A percentile compares a stretch with the other conserved stretches of the same genome.
These are phyloP conservation scores for Diversispora epigaea DNA, from an alignment of 192 early-diverging fungal genomes.

Conservation along the genomic window DNA sequence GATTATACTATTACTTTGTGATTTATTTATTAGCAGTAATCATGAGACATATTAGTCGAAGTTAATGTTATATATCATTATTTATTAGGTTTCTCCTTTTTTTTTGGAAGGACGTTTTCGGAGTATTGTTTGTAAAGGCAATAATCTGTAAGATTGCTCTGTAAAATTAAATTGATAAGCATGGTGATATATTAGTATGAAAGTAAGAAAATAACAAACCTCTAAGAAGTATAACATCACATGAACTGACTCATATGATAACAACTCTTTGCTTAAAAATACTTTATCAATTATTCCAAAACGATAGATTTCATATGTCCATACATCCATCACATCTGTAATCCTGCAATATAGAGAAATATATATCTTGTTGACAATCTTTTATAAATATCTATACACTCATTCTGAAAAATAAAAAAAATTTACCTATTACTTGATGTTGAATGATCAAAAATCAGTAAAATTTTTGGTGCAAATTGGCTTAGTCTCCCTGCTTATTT, in stretches of 20 bases:
- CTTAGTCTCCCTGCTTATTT: no score
- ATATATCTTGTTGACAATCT: neutral
- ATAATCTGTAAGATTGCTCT: slow-evolving; percentile 9
- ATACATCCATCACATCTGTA: slow-evolving; percentile 29
- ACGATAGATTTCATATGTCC: slow-evolving; percentile 21
- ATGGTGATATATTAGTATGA: slow-evolving; percentile 22
- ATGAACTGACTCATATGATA: slow-evolving; percentile 27
- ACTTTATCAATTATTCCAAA: slow-evolving; percentile 30
- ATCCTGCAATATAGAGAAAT: slow-evolving; percentile 24
- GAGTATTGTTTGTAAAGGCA: slow-evolving; percentile 28
- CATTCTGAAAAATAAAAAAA: neutral
- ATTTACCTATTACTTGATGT: slow-evolving; percentile 25
- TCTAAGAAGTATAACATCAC: slow-evolving; percentile 13
- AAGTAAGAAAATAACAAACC: slow-evolving; percentile 21
- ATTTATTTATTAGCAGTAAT: no score
- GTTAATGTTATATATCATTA: no score
- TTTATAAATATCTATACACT: slow-evolving; percentile 17
- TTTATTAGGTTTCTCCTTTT: no score
- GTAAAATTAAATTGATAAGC: slow-evolving; percentile 18
- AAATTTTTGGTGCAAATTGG: no score
- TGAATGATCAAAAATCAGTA: slow-evolving; percentile 27
- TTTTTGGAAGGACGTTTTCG: neutral
- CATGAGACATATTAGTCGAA: no score
- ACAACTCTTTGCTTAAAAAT: slow-evolving; percentile 12
- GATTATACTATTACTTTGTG: no score